Conservation (phyloP, 352 stramenopile genomes). For the Phytophthora cactorum region DNA sequence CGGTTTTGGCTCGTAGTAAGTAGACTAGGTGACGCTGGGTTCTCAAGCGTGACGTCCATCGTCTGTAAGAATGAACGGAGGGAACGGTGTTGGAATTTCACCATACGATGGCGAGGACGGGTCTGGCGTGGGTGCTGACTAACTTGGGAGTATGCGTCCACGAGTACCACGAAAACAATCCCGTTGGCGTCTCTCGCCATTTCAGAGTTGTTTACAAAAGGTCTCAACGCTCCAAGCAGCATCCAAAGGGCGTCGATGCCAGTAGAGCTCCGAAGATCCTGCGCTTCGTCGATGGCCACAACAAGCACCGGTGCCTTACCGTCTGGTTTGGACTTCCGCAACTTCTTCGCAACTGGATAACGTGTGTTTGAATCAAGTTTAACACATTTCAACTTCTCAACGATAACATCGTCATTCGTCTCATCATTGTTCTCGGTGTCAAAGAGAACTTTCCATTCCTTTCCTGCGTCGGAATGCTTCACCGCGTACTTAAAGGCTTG, state of each 20-base stretch:
- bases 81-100: constrained; percentile 42
- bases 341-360: not conserved
- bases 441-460: not conserved
- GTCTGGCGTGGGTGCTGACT: too few relatives aligned
- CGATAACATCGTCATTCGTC: not conserved
- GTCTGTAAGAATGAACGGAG: constrained; percentile 58
- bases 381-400: not conserved
- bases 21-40: not conserved
- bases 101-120: not conserved
- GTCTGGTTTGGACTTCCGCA: not conserved
- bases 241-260: not conserved
- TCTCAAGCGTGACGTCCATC: constrained; percentile 22
- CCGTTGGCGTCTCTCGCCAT: not conserved
- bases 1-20: not conserved
- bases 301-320: not conserved
- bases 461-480: not conserved
- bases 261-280: not conserved
- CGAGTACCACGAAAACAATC: not conserved
- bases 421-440: not conserved
- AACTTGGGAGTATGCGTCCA: not conserved
- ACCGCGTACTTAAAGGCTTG: not conserved
- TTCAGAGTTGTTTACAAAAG: not conserved
- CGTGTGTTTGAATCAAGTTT: not conserved
- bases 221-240: not conserved
- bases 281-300: not conserved